phyloP scores from a whole-genome alignment of 257 asterid species.

The Verbena officinalis region DNA sequence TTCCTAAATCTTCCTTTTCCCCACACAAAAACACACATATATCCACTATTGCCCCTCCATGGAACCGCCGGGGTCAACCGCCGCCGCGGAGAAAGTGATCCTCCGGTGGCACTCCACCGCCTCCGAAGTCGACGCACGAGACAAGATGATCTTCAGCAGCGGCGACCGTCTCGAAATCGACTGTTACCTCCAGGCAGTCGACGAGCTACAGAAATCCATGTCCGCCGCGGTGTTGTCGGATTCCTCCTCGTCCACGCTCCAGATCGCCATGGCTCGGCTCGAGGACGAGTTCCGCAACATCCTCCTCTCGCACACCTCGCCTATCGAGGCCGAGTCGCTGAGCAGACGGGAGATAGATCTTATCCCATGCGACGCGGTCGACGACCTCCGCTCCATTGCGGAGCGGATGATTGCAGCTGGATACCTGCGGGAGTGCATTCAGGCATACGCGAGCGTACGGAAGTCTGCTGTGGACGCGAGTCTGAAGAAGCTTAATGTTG shows the following conservation, averaged over 20 bases:
- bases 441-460: slow-evolving; percentile 83
- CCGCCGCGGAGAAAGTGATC: slow-evolving; percentile 44
- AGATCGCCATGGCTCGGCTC: slow-evolving; percentile 96
- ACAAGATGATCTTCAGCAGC: slow-evolving; percentile 65
- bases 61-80: slow-evolving; percentile 63
- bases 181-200: slow-evolving; percentile 76
- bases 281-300: slow-evolving; percentile 94
- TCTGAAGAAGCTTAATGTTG: slow-evolving; percentile 59
- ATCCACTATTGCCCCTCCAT: slow-evolving; percentile 35
- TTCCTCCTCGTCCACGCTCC: slow-evolving; percentile 53
- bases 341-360: slow-evolving; percentile 79
- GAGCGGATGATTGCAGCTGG: slow-evolving; percentile 79
- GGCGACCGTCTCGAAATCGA: slow-evolving; percentile 79
- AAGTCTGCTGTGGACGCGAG: slow-evolving; percentile 67
- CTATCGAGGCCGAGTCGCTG: slow-evolving; percentile 44
- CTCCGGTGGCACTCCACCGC: slow-evolving; percentile 91
- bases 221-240: slow-evolving; percentile 50
- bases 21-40: background rate
- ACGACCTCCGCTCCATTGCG: slow-evolving; percentile 82
- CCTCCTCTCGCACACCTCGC: slow-evolving; percentile 62
- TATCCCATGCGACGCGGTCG: slow-evolving; percentile 63
- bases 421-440: slow-evolving; percentile 75
- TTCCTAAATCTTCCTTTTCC: slow-evolving; percentile 21
- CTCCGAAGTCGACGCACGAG: slow-evolving; percentile 62
- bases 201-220: slow-evolving; percentile 69